phyloP scores from a whole-genome alignment of 371 early-diverging fungal genomes.

The Massospora cicadina region DNA sequence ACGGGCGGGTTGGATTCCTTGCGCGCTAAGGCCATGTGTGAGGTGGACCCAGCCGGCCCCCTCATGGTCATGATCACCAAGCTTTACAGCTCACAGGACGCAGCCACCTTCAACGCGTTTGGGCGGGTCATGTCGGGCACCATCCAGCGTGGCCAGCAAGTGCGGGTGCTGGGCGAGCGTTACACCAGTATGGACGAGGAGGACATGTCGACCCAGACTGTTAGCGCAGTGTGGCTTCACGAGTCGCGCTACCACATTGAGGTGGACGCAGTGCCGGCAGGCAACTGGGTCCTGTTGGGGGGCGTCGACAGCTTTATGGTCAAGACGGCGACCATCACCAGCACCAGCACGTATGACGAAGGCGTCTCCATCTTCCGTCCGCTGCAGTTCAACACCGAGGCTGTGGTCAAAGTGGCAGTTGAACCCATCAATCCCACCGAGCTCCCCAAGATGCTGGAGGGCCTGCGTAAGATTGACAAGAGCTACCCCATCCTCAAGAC shows the following conservation, averaged over 20 bases:
- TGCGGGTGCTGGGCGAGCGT: slow-evolving; percentile 80
- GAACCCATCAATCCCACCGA: slow-evolving; percentile 94
- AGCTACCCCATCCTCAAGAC: slow-evolving; percentile 82
- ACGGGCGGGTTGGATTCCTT: slow-evolving; percentile 51
- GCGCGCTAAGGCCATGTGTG: slow-evolving; percentile 49
- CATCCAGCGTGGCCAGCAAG: slow-evolving; percentile 49
- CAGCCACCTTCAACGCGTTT: slow-evolving; percentile 68
- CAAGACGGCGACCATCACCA: slow-evolving; percentile 85
- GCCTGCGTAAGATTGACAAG: slow-evolving; percentile 84
- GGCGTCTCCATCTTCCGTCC: slow-evolving; percentile 75
- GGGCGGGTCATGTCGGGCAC: slow-evolving; percentile 88
- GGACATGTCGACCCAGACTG: slow-evolving; percentile 75
- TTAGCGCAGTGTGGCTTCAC: slow-evolving; percentile 52
- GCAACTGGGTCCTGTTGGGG: slow-evolving; percentile 77
- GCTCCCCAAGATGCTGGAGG: slow-evolving; percentile 93
- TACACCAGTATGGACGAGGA: slow-evolving; percentile 88
- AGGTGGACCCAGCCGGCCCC: slow-evolving; percentile 76
- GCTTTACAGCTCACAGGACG: slow-evolving; percentile 69
- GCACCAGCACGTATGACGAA: slow-evolving; percentile 27
- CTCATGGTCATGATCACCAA: slow-evolving; percentile 83
- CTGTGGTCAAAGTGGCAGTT: slow-evolving; percentile 85
- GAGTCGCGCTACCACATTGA: slow-evolving; percentile 78
- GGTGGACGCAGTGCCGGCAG: slow-evolving; percentile 58
- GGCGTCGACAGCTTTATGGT: slow-evolving; percentile 83
- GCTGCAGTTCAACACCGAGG: slow-evolving; percentile 56